A percentile compares a stretch with the other conserved stretches of the same genome.
Conservation (phyloP, 2,329 filamentous ascomycete species). For the Pleurostoma richardsiae region DNA sequence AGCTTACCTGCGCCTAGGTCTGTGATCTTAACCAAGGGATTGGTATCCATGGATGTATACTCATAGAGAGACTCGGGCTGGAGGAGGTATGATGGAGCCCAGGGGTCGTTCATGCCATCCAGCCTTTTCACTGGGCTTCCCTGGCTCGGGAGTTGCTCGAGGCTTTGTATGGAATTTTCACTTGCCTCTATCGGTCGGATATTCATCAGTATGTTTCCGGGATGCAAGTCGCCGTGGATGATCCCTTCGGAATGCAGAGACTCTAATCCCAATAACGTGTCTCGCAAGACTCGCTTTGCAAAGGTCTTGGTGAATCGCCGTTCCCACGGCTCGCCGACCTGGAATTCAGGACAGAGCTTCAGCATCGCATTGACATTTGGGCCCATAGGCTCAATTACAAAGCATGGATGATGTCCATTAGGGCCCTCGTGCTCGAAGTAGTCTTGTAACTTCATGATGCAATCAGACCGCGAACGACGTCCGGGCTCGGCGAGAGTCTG, state of each 20-base stretch:
- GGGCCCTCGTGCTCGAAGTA: slow-evolving; percentile 15
- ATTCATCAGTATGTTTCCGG: slow-evolving; percentile 1
- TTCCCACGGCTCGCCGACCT: background rate
- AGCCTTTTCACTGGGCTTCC: slow-evolving; percentile 1
- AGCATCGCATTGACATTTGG: slow-evolving; percentile 7
- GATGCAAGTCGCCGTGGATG: slow-evolving; percentile 4
- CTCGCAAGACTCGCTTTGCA: background rate
- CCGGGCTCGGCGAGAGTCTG: too few relatives aligned
- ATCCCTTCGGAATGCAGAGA: slow-evolving; percentile 1
- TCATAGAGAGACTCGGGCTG: background rate
- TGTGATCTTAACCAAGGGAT: slow-evolving; percentile 2
- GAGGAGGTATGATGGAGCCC: slow-evolving; percentile 3
- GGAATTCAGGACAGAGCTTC: slow-evolving; percentile 6
- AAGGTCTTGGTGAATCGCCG: background rate
- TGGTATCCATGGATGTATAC: slow-evolving; percentile 1
- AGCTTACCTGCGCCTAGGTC: slow-evolving; percentile 3
- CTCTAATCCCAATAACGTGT: background rate
- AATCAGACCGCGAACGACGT: too few relatives aligned
- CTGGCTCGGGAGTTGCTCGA: background rate
- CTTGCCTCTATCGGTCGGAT: background rate
- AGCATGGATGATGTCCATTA: slow-evolving; percentile 15
- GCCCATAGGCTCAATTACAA: slow-evolving; percentile 15
- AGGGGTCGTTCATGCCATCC: slow-evolving; percentile 2
- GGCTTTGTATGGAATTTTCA: background rate
- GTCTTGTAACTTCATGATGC: slow-evolving; percentile 2